These are phyloP conservation scores for Phialophora chinensis DNA, from an alignment of 2,329 filamentous ascomycete genomes.

Conservation along the genomic window DNA sequence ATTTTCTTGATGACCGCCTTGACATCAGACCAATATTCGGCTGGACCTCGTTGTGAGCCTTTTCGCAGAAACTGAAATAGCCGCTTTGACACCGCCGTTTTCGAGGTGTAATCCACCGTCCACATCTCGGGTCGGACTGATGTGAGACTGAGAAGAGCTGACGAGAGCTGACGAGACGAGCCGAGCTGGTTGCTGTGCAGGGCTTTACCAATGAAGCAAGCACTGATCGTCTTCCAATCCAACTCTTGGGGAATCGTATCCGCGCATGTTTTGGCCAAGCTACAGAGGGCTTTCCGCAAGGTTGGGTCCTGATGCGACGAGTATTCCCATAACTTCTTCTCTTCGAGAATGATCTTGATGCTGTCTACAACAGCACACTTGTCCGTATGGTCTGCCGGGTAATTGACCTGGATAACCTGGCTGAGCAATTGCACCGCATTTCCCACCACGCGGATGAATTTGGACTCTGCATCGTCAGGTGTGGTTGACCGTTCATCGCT, in stretches of 20 bases:
- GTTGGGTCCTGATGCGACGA: constrained; percentile 62
- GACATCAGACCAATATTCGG: constrained; percentile 75
- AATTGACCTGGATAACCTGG: constrained; percentile 52
- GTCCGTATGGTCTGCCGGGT: constrained; percentile 33
- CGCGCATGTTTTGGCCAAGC: constrained; percentile 59
- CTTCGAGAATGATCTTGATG: constrained; percentile 61
- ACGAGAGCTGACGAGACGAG: constrained; percentile 74
- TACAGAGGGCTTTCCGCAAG: constrained; percentile 64
- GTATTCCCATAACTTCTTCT: constrained; percentile 67
- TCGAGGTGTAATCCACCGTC: constrained; percentile 68
- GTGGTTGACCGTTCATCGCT: constrained; percentile 89
- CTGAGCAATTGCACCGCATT: constrained; percentile 63
- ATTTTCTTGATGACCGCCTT: constrained; percentile 64
- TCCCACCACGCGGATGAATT: constrained; percentile 79
- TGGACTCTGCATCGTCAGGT: constrained; percentile 81
- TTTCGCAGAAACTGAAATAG: constrained; percentile 77
- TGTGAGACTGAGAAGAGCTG: constrained; percentile 71
- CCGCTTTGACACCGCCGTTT: constrained; percentile 61
- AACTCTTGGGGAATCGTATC: constrained; percentile 53
- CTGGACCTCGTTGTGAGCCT: constrained; percentile 79
- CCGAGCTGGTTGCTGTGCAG: constrained; percentile 74
- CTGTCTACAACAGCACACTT: constrained; percentile 31
- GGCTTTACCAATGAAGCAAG: constrained; percentile 74
- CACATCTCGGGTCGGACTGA: constrained; percentile 71
- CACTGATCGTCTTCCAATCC: constrained; percentile 71